Evolutionary conservation across 768 basidiomycete genomes (phyloP).

Genomic region (Austroboletus festivus): DNA sequence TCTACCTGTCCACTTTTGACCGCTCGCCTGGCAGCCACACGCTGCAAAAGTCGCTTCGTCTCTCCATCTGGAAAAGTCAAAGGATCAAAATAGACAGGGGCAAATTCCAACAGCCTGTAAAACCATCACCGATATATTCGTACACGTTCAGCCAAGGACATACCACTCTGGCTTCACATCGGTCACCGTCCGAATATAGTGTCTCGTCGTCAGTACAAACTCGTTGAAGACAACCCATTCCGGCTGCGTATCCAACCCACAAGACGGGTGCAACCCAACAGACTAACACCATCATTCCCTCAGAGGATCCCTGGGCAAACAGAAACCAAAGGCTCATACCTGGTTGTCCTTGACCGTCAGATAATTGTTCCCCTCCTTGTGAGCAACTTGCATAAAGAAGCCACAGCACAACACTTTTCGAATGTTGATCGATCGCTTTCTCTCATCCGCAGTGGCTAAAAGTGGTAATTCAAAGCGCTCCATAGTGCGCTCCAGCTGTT

Average conservation of each 20-base stretch:
- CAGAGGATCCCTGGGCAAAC: not conserved
- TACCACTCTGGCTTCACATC: constrained; percentile 87
- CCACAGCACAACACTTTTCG: constrained; percentile 84
- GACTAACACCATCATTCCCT: constrained; percentile 5
- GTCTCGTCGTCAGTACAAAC: constrained; percentile 87
- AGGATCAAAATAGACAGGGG: constrained; percentile 68
- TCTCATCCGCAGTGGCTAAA: constrained; percentile 63
- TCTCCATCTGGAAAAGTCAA: constrained; percentile 63
- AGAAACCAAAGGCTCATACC: constrained; percentile 38
- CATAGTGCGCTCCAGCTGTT: constrained; percentile 88
- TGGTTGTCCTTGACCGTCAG: constrained; percentile 95
- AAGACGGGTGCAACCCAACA: constrained; percentile 64
- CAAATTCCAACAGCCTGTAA: constrained; percentile 60
- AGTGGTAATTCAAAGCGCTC: constrained; percentile 83
- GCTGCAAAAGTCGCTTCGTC: constrained; percentile 61
- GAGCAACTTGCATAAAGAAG: constrained; percentile 98
- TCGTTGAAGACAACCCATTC: constrained; percentile 95
- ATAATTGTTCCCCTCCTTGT: constrained; percentile 87
- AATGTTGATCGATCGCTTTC: constrained; percentile 69
- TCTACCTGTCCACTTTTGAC: constrained; percentile 35
- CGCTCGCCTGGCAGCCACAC: constrained; percentile 50
- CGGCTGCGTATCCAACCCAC: constrained; percentile 81
- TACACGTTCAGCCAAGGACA: constrained; percentile 16
- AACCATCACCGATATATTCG: not conserved
- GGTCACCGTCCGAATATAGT: constrained; percentile 89